Evolutionary conservation across 345 rosid species (phyloP), one percentile per base, ranked within the genome.

Genomic region (Acer saccharum): DNA sequence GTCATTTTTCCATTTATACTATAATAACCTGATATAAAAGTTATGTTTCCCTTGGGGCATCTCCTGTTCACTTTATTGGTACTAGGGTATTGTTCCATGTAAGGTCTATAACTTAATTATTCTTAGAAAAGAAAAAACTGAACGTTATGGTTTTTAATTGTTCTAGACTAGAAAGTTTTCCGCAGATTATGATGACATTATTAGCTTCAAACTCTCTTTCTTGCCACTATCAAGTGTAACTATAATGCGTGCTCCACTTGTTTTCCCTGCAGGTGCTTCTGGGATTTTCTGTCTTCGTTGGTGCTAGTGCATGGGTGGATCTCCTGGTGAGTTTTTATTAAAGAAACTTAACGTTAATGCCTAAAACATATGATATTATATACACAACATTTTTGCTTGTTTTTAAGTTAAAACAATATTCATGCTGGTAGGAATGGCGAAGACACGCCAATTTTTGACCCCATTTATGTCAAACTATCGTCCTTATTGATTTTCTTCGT

Each of bases 271-370:
- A 94, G 99, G 98, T 96, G 80, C 97, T 94, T 65, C 81, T 96
- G 81, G 99, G 98, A 46, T 95, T 95, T 88, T 96, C 99, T 32
- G 87, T 96, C 83, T 92, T 96, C 69, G 97, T 94, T 62, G 98
- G 94, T 68, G 94, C 98, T 68, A 96, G 89, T 85, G 94, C 98
- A 12, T 96, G 99, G 98, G 98, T 91, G 43, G 98, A 96, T 87
- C 84, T 96, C 76, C 83, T 96, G 98, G 99, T 96, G 54, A 4
- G 85, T 73, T 71, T 73, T 55, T 41, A 1, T 16, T 55, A 16
- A 52, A 25, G 41, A 70, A 50, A 13, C 43, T 20, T 52, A 5
- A 17, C 41, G 43, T 54, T 13, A 32, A 29, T 48, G 29, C 8
- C 12, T 11, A 50, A 65, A 9, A 61, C 12, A 60, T 39, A 14